Base-by-base conservation (phyloP, 2,329 filamentous ascomycete species). In the Cercospora brassicicola region DNA sequence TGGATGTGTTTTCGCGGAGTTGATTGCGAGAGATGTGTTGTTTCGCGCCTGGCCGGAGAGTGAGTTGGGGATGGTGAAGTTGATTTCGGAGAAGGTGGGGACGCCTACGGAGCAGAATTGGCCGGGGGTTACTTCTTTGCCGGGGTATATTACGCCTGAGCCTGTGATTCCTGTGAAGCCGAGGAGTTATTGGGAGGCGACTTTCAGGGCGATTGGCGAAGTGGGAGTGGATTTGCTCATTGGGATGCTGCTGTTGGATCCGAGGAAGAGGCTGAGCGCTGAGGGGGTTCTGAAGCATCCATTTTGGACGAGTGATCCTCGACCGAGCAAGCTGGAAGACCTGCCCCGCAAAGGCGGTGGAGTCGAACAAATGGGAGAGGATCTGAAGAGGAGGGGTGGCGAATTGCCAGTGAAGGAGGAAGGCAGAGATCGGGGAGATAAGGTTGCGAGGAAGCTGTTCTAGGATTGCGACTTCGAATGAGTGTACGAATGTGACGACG, bases 71-170 rank as follows among this genome's bases (percentile, higher is more conserved):
- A 94, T 97, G 82, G 87, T 98, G 72, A 86, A 88, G 67, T 86
- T 94, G 73, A 96, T 98, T 71, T 93, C 90, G 77, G 88, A 93
- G 76, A 89, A 90, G 64, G 89, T 98, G 71, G 95, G 95, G 67
- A 96, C 93, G 0, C 95, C 95, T 0, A 95, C 89, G 4, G 95
- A 99, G 78, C 92, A 95, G 15, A 94, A 93, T 78, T 99, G 95
- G 95, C 94, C 95, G 0, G 94, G 94, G 30, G 94, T 99, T 7
- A 89, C 89, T 4, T 88, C 88, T 71, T 84, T 99, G 10, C 88
- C 89, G 13, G 90, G 90, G 68, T 99, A 95, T 80, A 88, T 93
- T n/a, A 86, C 91, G 1, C 86, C 90, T 1, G 86, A 87, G 69
- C 85, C 88, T 69, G 72, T 81, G 82, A 88, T 74, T 74, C 92